Evolutionary conservation across 306 rosid genomes (phyloP).

Genomic region (Lathyrus aphaca): DNA sequence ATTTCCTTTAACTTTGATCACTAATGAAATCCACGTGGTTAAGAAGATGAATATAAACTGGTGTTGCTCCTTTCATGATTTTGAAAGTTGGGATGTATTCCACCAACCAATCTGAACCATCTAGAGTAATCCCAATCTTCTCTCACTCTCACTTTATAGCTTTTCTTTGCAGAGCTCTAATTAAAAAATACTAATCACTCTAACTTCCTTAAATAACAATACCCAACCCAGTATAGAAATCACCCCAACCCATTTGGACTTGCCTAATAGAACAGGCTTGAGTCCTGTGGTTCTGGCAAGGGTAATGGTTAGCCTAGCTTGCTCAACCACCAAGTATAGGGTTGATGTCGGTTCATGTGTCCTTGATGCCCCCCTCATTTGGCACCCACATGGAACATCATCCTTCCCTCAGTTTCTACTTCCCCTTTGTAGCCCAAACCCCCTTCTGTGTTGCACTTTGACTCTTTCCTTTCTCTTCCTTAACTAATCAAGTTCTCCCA

Average conservation of each 20-base stretch:
- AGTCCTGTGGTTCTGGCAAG: background rate
- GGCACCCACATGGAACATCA: background rate
- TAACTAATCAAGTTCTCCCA: conserved; percentile 3
- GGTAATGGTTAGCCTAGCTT: background rate
- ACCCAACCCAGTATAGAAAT: background rate
- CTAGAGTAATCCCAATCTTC: background rate
- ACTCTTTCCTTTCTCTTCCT: background rate
- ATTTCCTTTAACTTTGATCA: background rate
- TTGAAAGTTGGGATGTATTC: background rate
- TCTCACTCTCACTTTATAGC: background rate
- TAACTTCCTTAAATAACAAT: background rate
- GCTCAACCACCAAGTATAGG: background rate
- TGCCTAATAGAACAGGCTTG: background rate
- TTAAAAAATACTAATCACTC: background rate
- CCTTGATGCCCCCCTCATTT: background rate
- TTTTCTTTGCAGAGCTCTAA: background rate
- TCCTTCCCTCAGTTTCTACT: background rate
- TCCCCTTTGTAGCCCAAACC: background rate
- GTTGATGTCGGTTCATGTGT: background rate
- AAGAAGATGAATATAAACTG: too few species aligned
- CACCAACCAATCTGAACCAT: background rate
- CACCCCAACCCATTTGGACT: background rate
- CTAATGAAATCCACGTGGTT: background rate
- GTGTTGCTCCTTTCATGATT: background rate
- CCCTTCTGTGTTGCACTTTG: background rate